Percentiles rank a stretch among this genome's conserved stretches.
phyloP scores from a whole-genome alignment of 2,329 filamentous ascomycete species.

The Chrysoporthe austroafricana region DNA sequence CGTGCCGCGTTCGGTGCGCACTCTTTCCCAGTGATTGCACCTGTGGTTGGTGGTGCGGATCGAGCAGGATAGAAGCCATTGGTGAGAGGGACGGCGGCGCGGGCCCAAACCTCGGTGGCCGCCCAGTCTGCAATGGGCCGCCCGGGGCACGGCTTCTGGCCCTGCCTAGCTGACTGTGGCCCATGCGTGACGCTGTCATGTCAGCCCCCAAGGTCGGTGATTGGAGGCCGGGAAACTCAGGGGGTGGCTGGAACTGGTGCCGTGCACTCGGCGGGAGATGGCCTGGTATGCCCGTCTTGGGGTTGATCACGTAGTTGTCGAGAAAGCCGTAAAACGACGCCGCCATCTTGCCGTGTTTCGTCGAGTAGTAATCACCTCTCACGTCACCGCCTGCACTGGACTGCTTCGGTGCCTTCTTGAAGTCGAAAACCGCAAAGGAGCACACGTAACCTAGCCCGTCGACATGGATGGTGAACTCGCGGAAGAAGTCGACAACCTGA shows the following conservation, averaged over 20 bases:
- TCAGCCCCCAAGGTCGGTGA: constrained; percentile 63
- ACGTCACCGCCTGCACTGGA: constrained; percentile 60
- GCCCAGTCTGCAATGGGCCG: constrained; percentile 39
- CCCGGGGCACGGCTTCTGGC: constrained; percentile 46
- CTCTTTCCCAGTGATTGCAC: constrained; percentile 52
- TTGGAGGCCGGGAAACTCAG: constrained; percentile 72
- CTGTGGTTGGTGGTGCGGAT: constrained; percentile 74
- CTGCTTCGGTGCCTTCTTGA: constrained; percentile 74
- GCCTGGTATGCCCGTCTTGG: constrained; percentile 67
- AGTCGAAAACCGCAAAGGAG: constrained; percentile 96
- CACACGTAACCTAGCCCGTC: constrained; percentile 96
- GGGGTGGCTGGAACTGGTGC: constrained; percentile 73
- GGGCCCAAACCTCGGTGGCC: constrained; percentile 50
- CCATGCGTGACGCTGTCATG: constrained; percentile 55
- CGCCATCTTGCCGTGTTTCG: constrained; percentile 98
- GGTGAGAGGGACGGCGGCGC: constrained; percentile 60
- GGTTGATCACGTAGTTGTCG: constrained; percentile 84
- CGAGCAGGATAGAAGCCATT: constrained; percentile 73
- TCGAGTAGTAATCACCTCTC: constrained; percentile 89
- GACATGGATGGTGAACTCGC: constrained; percentile 95
- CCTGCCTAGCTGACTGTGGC: constrained; percentile 46
- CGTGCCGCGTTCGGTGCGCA: constrained; percentile 49
- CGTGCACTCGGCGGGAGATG: constrained; percentile 59
- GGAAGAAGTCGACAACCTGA: constrained; percentile 95
- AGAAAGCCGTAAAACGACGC: constrained; percentile 94